These are phyloP conservation scores for Delonix regia DNA, from an alignment of 306 rosid genomes.

Conservation along the genomic window DNA sequence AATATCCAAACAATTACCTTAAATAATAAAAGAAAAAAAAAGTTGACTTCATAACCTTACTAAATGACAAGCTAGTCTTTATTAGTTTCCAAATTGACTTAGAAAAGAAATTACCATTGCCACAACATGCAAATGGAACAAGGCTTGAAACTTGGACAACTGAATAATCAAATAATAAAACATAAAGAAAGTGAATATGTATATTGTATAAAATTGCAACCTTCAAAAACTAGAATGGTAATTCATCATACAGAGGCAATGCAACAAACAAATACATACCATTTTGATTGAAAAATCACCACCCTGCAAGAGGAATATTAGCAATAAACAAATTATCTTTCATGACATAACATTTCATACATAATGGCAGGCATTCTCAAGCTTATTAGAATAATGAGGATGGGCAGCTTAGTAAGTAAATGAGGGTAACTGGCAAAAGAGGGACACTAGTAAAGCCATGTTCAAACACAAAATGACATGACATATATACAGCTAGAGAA, in stretches of 20 bases:
- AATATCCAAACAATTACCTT: neutral
- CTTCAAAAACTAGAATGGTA: conserved; percentile 31
- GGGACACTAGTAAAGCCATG: conserved; percentile 46
- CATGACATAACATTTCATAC: conserved; percentile 23
- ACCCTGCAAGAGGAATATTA: conserved; percentile 62
- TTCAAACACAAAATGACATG: conserved; percentile 42
- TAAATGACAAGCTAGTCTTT: neutral
- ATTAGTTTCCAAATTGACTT: conserved; percentile 37
- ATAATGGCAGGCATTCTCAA: conserved; percentile 42
- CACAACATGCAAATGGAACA: conserved; percentile 51
- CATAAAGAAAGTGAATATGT: conserved; percentile 43
- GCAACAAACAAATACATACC: conserved; percentile 54
- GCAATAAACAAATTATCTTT: conserved; percentile 36
- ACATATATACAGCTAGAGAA: neutral
- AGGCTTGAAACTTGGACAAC: conserved; percentile 50
- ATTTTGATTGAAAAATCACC: conserved; percentile 88
- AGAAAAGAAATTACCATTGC: conserved; percentile 50
- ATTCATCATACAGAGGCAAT: neutral
- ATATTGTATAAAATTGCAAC: conserved; percentile 36
- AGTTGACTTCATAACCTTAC: neutral
- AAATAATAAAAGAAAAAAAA: neutral
- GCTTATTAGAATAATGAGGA: conserved; percentile 51
- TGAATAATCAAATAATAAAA: conserved; percentile 50
- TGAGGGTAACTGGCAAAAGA: conserved; percentile 67
- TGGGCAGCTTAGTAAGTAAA: conserved; percentile 51